These are phyloP conservation scores for Hypoxylon sp. DNA, from an alignment of 2,329 filamentous ascomycete species.

Conservation along the genomic window DNA sequence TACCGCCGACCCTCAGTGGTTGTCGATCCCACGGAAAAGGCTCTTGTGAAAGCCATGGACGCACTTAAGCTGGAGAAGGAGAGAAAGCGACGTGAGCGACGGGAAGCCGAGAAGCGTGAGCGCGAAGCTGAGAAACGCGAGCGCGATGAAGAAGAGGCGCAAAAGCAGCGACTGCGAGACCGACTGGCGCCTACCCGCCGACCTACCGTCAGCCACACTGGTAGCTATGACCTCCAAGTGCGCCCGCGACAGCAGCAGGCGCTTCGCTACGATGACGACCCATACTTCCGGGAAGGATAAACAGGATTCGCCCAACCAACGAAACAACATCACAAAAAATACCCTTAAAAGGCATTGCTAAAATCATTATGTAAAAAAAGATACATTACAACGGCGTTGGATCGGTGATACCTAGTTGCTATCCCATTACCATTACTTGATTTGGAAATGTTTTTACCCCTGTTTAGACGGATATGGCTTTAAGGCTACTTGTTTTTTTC, in stretches of 20 bases:
- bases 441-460: conserved; percentile 12
- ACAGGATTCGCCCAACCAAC: background rate
- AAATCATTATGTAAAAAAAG: conserved; percentile 23
- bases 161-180: conserved; percentile 51
- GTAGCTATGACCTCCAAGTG: too few species aligned
- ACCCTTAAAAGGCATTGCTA: conserved; percentile 11
- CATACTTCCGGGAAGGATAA: conserved; percentile 55
- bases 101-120: conserved; percentile 36
- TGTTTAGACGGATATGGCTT: conserved; percentile 29
- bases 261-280: conserved; percentile 50
- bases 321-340: conserved; percentile 8
- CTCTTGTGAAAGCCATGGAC: conserved; percentile 40
- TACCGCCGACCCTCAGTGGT: conserved; percentile 48
- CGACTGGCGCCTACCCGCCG: conserved; percentile 52
- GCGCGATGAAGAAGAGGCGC: conserved; percentile 49
- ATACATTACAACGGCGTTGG: conserved; percentile 25
- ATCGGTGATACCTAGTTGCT: conserved; percentile 23
- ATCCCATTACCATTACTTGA: conserved; percentile 19
- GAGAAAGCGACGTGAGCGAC: conserved; percentile 44
- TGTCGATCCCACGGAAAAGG: conserved; percentile 33
- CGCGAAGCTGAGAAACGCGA: conserved; percentile 36
- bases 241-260: conserved; percentile 39
- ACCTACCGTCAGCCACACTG: conserved; percentile 49
- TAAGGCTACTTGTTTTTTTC: too few species aligned
- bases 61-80: conserved; percentile 45